Percentiles rank a stretch among this genome's conserved stretches.
These are phyloP conservation scores for Microstroma glucosiphilum DNA, from an alignment of 1,284 basidiomycete species.

Conservation along the genomic window DNA sequence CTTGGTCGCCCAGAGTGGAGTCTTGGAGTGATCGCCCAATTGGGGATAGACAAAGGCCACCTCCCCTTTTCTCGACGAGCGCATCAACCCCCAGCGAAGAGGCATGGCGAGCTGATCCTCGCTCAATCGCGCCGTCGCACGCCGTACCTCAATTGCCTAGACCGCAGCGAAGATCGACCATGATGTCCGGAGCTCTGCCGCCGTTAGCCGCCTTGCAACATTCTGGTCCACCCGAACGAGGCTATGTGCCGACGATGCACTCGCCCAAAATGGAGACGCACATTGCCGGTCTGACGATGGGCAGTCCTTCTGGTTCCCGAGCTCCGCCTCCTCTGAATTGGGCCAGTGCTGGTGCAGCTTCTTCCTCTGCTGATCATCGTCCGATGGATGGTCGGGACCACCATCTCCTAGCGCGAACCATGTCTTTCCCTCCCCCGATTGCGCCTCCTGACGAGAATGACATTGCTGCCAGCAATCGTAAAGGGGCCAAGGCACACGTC, in stretches of 20 bases:
- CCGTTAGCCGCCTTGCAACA: conserved; percentile 1
- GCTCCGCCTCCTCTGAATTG: background rate
- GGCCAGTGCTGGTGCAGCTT: background rate
- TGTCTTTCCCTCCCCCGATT: background rate
- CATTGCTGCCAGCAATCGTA: conserved; percentile 13
- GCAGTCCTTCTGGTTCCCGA: too few relatives aligned
- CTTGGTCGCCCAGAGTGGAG: too few relatives aligned
- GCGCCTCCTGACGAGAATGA: background rate
- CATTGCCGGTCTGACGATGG: too few relatives aligned
- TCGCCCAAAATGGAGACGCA: background rate
- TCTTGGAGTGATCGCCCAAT: too few relatives aligned
- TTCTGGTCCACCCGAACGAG: background rate
- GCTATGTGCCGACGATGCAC: background rate
- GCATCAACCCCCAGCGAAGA: too few relatives aligned
- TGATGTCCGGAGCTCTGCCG: background rate
- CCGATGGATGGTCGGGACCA: background rate
- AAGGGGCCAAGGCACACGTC: conserved; percentile 32
- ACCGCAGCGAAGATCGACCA: background rate
- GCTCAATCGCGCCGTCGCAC: background rate
- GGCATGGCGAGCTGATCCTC: too few relatives aligned
- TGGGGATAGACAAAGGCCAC: too few relatives aligned
- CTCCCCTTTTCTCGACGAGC: too few relatives aligned
- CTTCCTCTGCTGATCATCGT: background rate
- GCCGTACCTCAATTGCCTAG: background rate
- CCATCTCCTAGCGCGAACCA: background rate